These are phyloP conservation scores for Fonsecaea nubica DNA, from an alignment of 2,329 filamentous ascomycete genomes.

Conservation along the genomic window DNA sequence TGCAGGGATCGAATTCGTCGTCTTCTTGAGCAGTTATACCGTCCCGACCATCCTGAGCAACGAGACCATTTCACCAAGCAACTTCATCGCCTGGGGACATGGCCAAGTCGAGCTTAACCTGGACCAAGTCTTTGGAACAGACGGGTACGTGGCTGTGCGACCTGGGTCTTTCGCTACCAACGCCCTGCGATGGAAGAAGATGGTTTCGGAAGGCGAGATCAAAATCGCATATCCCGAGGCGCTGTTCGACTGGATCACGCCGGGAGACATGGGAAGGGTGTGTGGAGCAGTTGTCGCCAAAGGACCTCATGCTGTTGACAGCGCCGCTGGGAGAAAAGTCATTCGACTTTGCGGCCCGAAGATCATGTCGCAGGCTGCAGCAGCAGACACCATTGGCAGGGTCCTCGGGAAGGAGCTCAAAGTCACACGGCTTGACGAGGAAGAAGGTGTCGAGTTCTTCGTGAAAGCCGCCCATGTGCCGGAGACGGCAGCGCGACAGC, in stretches of 20 bases:
- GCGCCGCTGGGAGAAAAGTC: slow-evolving; percentile 35
- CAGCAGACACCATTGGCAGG: slow-evolving; percentile 42
- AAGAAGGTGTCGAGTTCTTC: slow-evolving; percentile 43
- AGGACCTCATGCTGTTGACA: slow-evolving; percentile 38
- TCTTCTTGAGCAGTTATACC: slow-evolving; percentile 53
- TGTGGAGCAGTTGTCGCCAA: slow-evolving; percentile 49
- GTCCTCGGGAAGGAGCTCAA: slow-evolving; percentile 46
- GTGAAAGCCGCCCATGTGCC: slow-evolving; percentile 13
- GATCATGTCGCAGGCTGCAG: slow-evolving; percentile 44
- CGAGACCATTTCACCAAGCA: slow-evolving; percentile 39
- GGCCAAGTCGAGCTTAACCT: slow-evolving; percentile 55
- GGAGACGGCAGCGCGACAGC: slow-evolving; percentile 11
- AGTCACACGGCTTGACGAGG: slow-evolving; percentile 34
- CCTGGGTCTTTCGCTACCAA: slow-evolving; percentile 57
- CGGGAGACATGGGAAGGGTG: slow-evolving; percentile 56
- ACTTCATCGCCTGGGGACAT: slow-evolving; percentile 52
- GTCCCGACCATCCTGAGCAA: slow-evolving; percentile 42
- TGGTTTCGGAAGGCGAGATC: slow-evolving; percentile 41
- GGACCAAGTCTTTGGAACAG: slow-evolving; percentile 49
- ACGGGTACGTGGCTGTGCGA: slow-evolving; percentile 50
- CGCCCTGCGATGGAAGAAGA: slow-evolving; percentile 42
- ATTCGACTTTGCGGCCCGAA: slow-evolving; percentile 50
- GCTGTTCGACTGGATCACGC: slow-evolving; percentile 50
- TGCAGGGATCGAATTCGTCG: slow-evolving; percentile 54
- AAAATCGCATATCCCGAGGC: slow-evolving; percentile 44